Evolutionary conservation across 257 asterid genomes (phyloP).

Genomic region (Solanum pinnatisectum): DNA sequence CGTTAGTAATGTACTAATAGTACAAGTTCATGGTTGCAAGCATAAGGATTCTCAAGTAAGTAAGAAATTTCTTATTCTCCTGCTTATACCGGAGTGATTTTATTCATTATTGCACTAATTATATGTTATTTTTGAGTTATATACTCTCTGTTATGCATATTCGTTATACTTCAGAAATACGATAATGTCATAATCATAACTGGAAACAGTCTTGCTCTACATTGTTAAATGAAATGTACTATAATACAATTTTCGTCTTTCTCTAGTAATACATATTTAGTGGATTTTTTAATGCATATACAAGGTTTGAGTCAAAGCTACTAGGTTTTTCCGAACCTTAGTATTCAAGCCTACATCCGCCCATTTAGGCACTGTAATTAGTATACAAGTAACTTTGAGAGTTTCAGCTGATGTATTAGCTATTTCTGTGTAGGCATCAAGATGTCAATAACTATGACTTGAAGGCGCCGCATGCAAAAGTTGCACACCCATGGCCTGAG

Average conservation of each 20-base stretch:
- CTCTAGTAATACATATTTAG: not conserved
- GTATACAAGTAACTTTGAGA: not conserved
- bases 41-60: not conserved
- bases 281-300: not conserved
- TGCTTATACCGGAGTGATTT: too few relatives aligned
- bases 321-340: not conserved
- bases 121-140: too few relatives aligned
- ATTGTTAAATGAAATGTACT: not conserved
- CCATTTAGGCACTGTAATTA: not conserved
- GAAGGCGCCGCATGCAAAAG: slow-evolving; percentile 68
- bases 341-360: too few relatives aligned
- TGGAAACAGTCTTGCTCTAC: too few relatives aligned
- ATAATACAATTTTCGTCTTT: not conserved
- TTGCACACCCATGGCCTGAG: slow-evolving; percentile 69
- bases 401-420: not conserved
- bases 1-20: not conserved
- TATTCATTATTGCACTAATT: too few relatives aligned
- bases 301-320: not conserved
- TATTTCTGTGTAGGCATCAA: slow-evolving; percentile 34
- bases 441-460: slow-evolving; percentile 48
- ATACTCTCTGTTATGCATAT: too few relatives aligned
- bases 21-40: not conserved
- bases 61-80: not conserved
- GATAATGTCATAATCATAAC: too few relatives aligned
- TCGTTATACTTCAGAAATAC: too few relatives aligned